Conservation (phyloP, 805 yeast genomes). For the Vanderwaltozyma polyspora region DNA sequence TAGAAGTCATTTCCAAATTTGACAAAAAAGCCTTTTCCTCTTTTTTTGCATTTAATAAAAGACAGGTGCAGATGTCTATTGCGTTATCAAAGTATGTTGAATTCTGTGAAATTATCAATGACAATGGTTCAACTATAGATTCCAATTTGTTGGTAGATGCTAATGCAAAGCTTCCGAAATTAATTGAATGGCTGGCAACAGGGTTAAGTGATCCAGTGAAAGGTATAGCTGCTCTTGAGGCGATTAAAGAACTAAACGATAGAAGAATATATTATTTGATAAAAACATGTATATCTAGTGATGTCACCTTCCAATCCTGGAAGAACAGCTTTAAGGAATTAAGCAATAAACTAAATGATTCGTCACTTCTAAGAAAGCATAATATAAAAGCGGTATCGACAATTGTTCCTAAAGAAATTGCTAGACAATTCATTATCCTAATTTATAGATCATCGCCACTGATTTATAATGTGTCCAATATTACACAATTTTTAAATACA, state of each 20-base stretch:
- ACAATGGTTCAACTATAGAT: constrained; percentile 21
- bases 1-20: constrained; percentile 38
- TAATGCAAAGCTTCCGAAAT: constrained; percentile 36
- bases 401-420: constrained; percentile 39
- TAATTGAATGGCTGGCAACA: constrained; percentile 49
- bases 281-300: constrained; percentile 41
- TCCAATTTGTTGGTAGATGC: constrained; percentile 9
- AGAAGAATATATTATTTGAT: constrained; percentile 48
- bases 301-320: constrained; percentile 50
- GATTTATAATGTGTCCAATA: constrained; percentile 54
- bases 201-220: constrained; percentile 44
- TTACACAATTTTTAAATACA: constrained; percentile 37
- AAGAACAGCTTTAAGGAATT: constrained; percentile 55
- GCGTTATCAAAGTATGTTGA: constrained; percentile 41
- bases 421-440: constrained; percentile 43
- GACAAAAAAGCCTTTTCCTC: constrained; percentile 51
- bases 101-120: constrained; percentile 34
- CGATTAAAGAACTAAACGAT: constrained; percentile 45
- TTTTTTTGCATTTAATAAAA: constrained; percentile 53
- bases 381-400: constrained; percentile 23
- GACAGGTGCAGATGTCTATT: constrained; percentile 52
- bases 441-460: constrained; percentile 51
- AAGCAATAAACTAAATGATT: constrained; percentile 41
- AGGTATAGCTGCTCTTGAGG: constrained; percentile 39
- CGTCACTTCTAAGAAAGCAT: constrained; percentile 34